Conservation (phyloP, 2,329 filamentous ascomycete species). For the Arthroderma sp. region DNA sequence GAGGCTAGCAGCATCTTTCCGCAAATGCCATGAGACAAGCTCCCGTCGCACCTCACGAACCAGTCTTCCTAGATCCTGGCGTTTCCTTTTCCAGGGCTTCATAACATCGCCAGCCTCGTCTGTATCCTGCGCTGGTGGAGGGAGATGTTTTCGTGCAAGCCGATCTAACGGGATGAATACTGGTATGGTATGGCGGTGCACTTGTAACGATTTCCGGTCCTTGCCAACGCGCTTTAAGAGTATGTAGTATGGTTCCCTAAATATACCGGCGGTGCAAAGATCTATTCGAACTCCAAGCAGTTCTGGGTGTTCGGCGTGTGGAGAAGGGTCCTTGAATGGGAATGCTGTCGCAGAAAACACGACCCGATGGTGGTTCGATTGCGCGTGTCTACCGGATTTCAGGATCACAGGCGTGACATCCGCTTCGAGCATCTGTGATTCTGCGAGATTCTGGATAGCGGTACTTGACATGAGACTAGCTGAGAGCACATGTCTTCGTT, state of each 20-base stretch:
- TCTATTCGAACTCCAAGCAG: slow-evolving; percentile 32
- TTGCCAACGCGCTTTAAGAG: slow-evolving; percentile 20
- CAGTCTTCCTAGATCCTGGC: slow-evolving; percentile 25
- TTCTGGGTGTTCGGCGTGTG: slow-evolving; percentile 16
- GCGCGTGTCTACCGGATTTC: slow-evolving; percentile 19
- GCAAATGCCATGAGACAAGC: slow-evolving; percentile 29
- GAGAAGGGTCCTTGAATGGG: slow-evolving; percentile 33
- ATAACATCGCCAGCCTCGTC: slow-evolving; percentile 8
- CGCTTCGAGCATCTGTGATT: slow-evolving; percentile 7
- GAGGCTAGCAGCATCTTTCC: slow-evolving; percentile 24
- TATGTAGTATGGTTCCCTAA: slow-evolving; percentile 32
- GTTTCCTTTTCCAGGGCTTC: slow-evolving; percentile 14
- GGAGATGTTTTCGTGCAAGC: slow-evolving; percentile 25
- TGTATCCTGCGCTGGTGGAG: slow-evolving; percentile 11
- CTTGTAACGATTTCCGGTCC: slow-evolving; percentile 16
- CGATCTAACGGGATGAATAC: slow-evolving; percentile 28
- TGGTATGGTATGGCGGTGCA: slow-evolving; percentile 34
- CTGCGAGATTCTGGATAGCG: slow-evolving; percentile 21
- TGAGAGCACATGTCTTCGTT: slow-evolving; percentile 26
- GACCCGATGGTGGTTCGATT: slow-evolving; percentile 31
- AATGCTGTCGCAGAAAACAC: slow-evolving; percentile 34
- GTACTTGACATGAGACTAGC: slow-evolving; percentile 30
- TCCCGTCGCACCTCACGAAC: slow-evolving; percentile 28
- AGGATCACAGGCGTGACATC: slow-evolving; percentile 22
- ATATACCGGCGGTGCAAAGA: slow-evolving; percentile 26